Percentiles rank a stretch among this genome's conserved stretches.
These are phyloP conservation scores for Citrullus mucosospermus DNA, from an alignment of 306 rosid species.

Conservation along the genomic window DNA sequence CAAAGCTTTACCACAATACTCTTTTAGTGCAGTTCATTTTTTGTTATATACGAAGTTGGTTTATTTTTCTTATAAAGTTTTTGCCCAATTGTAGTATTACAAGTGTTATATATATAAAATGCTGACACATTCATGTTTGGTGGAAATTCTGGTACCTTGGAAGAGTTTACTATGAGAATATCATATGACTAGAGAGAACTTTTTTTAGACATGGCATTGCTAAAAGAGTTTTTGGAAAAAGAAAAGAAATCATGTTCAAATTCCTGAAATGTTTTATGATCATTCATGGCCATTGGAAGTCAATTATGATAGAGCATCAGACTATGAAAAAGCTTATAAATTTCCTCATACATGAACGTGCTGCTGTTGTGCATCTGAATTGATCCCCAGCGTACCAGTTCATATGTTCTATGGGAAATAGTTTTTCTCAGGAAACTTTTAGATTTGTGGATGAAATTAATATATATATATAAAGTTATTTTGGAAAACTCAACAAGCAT, in stretches of 20 bases:
- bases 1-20: neutral
- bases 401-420: neutral
- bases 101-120: no score
- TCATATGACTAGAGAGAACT: neutral
- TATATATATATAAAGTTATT: neutral
- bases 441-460: neutral
- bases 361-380: neutral
- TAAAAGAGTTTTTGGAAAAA: no score
- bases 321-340: neutral
- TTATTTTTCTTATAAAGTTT: no score
- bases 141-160: neutral
- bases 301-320: neutral
- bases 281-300: neutral
- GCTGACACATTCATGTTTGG: no score
- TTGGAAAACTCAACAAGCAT: neutral
- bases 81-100: neutral
- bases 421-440: neutral
- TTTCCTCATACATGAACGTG: neutral
- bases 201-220: no score
- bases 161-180: neutral
- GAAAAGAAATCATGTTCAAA: neutral
- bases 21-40: neutral
- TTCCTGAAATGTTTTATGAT: neutral
- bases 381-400: neutral
- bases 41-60: no score